These are phyloP conservation scores for Glebionis coronaria DNA, from an alignment of 129 eudicot species.

Conservation along the genomic window DNA sequence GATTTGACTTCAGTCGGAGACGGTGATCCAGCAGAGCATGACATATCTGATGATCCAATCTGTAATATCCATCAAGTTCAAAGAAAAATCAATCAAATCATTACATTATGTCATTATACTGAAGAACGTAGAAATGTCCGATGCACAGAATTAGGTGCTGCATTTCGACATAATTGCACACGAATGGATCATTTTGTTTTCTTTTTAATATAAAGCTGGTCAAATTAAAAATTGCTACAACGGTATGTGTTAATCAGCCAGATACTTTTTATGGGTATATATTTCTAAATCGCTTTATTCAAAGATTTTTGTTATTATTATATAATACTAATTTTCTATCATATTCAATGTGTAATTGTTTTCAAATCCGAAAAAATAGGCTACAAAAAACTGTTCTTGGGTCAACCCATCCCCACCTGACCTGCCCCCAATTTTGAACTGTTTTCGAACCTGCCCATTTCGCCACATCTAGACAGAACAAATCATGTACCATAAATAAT, in stretches of 20 bases:
- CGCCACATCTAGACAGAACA: neutral
- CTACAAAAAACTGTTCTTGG: neutral
- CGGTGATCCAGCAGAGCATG: conserved; percentile 39
- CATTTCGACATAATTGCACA: no score
- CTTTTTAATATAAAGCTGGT: no score
- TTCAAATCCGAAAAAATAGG: no score
- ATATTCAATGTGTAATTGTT: neutral
- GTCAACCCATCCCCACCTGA: neutral
- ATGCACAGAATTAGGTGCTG: neutral
- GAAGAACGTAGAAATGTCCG: conserved; percentile 12
- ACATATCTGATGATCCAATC: conserved; percentile 28
- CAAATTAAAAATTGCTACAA: no score
- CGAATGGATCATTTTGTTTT: no score
- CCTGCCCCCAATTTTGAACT: no score
- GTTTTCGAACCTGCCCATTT: neutral
- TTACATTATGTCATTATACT: neutral
- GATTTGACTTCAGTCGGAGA: conserved; percentile 34
- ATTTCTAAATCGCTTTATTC: conserved; percentile 1
- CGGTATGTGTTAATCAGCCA: no score
- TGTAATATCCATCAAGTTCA: conserved; percentile 28
- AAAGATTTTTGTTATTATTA: neutral
- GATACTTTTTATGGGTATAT: neutral
- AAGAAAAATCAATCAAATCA: no score
- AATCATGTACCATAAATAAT: conserved; percentile 17
- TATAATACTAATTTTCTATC: no score